Conservation (phyloP, 495 filamentous ascomycete species). For the Aspergillus heteromorphus region DNA sequence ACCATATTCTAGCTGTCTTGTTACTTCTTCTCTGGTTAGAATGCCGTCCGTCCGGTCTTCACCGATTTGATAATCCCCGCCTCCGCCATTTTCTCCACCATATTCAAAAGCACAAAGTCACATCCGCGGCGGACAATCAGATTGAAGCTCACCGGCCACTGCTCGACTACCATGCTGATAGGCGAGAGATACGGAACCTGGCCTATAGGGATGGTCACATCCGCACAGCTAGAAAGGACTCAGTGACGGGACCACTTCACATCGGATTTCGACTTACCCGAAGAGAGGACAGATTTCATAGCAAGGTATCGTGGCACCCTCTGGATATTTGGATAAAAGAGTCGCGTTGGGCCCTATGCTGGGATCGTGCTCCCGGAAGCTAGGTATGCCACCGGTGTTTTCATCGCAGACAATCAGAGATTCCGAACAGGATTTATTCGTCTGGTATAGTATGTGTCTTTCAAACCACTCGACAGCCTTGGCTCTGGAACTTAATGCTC, state of each 20-base stretch:
- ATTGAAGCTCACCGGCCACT: constrained; percentile 37
- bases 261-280: not conserved
- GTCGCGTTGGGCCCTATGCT: no score
- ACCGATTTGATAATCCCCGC: constrained; percentile 20
- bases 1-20: no score
- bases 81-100: constrained; percentile 40
- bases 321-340: not conserved
- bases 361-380: constrained; percentile 1
- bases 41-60: constrained; percentile 3
- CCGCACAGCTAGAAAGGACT: no score
- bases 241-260: no score
- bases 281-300: constrained; percentile 2
- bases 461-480: constrained; percentile 1
- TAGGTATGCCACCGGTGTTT: constrained; percentile 2
- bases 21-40: no score
- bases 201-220: constrained; percentile 38
- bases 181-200: constrained; percentile 35
- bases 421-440: constrained; percentile 1
- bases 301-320: not conserved
- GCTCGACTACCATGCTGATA: constrained; percentile 32
- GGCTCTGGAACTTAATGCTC: not conserved
- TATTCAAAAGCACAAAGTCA: constrained; percentile 39
- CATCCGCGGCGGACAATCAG: constrained; percentile 32
- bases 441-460: not conserved
- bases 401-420: not conserved